These are phyloP conservation scores for Helminthosporium solani DNA, from an alignment of 2,329 filamentous ascomycete genomes.

Conservation along the genomic window DNA sequence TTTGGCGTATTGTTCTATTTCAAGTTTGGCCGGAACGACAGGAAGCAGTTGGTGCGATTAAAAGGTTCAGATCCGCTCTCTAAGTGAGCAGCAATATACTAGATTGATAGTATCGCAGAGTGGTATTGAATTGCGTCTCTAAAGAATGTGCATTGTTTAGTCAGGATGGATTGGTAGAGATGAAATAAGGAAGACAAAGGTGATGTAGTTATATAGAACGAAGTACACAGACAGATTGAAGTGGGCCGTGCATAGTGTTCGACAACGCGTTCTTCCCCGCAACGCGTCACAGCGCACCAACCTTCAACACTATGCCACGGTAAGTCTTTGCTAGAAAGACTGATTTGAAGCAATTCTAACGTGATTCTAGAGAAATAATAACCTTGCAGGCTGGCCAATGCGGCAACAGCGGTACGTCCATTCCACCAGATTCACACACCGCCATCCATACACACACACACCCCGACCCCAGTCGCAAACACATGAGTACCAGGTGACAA, in stretches of 20 bases:
- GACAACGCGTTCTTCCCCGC: slow-evolving; percentile 30
- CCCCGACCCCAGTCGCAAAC: neutral
- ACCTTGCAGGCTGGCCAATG: slow-evolving; percentile 98
- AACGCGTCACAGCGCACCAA: slow-evolving; percentile 35
- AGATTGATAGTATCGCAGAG: neutral
- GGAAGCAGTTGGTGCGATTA: slow-evolving; percentile 20
- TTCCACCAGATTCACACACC: neutral
- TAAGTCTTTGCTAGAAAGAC: slow-evolving; percentile 15
- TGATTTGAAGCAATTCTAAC: slow-evolving; percentile 7
- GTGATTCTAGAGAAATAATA: slow-evolving; percentile 80
- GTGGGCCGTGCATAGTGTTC: slow-evolving; percentile 9
- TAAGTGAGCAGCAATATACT: neutral
- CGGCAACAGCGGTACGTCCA: slow-evolving; percentile 93
- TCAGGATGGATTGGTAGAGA: no score
- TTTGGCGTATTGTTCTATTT: slow-evolving; percentile 35
- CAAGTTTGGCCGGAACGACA: slow-evolving; percentile 28
- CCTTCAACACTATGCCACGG: slow-evolving; percentile 40
- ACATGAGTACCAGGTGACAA: neutral
- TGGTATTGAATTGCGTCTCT: no score
- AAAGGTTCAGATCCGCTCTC: slow-evolving; percentile 6
- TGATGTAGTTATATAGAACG: neutral
- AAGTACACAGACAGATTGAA: slow-evolving; percentile 5
- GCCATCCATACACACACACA: neutral
- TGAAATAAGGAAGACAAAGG: neutral
- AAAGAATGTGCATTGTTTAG: no score